A percentile compares a stretch with the other conserved stretches of the same genome.
Evolutionary conservation across 495 filamentous ascomycete species (phyloP).

Genomic region (Hypomontagnella submonticulosa): DNA sequence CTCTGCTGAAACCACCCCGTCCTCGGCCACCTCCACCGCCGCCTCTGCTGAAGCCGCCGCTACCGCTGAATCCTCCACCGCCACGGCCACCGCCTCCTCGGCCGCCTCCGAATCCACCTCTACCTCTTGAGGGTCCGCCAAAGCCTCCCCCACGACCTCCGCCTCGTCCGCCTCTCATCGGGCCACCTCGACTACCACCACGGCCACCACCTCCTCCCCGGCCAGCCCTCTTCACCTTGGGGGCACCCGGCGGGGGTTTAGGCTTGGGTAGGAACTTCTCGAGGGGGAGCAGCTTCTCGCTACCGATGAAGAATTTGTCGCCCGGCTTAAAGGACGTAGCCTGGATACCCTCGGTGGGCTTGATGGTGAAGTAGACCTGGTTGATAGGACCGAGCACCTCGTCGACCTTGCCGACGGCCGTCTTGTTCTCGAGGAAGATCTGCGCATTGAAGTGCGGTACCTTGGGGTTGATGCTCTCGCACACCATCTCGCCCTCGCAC

Average conservation of each 20-base stretch:
- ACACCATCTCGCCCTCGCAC: slow-evolving; percentile 96
- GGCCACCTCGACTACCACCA: slow-evolving; percentile 55
- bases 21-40: slow-evolving; percentile 41
- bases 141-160: slow-evolving; percentile 39
- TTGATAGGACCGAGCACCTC: slow-evolving; percentile 96
- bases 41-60: slow-evolving; percentile 40
- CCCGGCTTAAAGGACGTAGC: slow-evolving; percentile 93
- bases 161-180: slow-evolving; percentile 52
- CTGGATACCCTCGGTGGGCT: slow-evolving; percentile 93
- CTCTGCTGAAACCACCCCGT: slow-evolving; percentile 48
- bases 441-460: slow-evolving; percentile 99
- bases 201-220: slow-evolving; percentile 54
- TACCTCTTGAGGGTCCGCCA: slow-evolving; percentile 35
- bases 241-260: slow-evolving; percentile 77
- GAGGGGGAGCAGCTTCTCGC: slow-evolving; percentile 92
- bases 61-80: slow-evolving; percentile 42
- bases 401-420: slow-evolving; percentile 89
- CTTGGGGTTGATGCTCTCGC: slow-evolving; percentile 91
- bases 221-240: slow-evolving; percentile 65
- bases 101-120: slow-evolving; percentile 42
- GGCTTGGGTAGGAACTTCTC: slow-evolving; percentile 97
- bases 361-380: slow-evolving; percentile 97
- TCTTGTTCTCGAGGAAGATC: slow-evolving; percentile 98
- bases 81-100: slow-evolving; percentile 44
- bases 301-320: slow-evolving; percentile 96